Base-by-base conservation (phyloP, 2,329 filamentous ascomycete genomes). In the Westerdykella sp. region DNA sequence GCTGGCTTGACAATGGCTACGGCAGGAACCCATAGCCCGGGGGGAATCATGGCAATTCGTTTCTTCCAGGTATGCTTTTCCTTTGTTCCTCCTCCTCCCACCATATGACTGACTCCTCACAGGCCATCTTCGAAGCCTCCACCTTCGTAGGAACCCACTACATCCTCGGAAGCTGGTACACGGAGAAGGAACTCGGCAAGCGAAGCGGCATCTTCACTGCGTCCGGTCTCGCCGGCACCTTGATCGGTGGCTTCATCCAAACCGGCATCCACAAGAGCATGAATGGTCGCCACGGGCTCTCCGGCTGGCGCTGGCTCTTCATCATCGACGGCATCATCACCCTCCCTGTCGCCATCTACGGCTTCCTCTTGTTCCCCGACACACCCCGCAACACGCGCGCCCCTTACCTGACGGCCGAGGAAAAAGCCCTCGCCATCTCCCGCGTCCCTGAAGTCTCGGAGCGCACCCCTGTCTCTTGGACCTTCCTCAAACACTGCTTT, bases 241-340 rank as follows among this genome's bases (percentile, higher is more conserved):
- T 83, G 73, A 78, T 83, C 40, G 74, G 75, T 11, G 80, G 80
- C 1, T 80, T 81, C 58, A 75, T 84, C 43, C 78, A 82, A 56
- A 76, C 74, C 0, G 77, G 75, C 6, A 70, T 73, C 32, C 65
- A 70, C 42, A 62, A 52, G 1, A 67, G 60, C 30, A 62, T 73
- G 45, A 51, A 80, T 44, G 74, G 76, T 1, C 57, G 70, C 4
- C 57, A 65, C 38, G 76, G 76, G 1, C 65, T 80, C 2, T 64
- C 67, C 9, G 75, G 75, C 9, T 81, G 78, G 78, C 65, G 75
- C 12, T 59, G 55, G 53, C 43, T 57, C 15, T 57, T 59, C 44
- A 49, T 55, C 23, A 38, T 74, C 28, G 74, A 77, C 44, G 73
- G 73, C 4, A 49, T 77, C 4, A 72, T 78, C 44, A 77, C 74